phyloP scores from a whole-genome alignment of 768 basidiomycete genomes.

The Suillus paluster region DNA sequence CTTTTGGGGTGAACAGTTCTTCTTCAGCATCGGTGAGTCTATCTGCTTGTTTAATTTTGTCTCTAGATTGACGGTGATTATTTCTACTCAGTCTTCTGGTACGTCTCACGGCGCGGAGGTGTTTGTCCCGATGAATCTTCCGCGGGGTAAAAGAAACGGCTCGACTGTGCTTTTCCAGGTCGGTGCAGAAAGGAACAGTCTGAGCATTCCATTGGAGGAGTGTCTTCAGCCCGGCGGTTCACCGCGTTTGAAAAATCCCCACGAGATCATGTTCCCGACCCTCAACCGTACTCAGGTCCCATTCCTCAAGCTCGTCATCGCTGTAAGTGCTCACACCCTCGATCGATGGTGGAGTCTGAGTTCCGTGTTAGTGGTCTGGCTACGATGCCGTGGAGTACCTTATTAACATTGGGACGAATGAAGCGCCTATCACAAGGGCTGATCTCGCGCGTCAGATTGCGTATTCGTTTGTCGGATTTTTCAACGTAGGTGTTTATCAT shows the following conservation, averaged over 20 bases:
- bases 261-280: conserved; percentile 10
- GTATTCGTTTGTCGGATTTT: conserved; percentile 10
- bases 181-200: background rate
- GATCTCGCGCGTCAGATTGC: conserved; percentile 15
- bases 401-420: conserved; percentile 4
- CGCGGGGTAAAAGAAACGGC: conserved; percentile 2
- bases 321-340: conserved; percentile 1
- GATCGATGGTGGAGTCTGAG: background rate
- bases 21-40: background rate
- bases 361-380: conserved; percentile 16
- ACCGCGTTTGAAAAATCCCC: background rate
- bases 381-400: conserved; percentile 8
- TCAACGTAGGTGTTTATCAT: conserved; percentile 7
- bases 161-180: conserved; percentile 2
- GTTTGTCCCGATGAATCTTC: conserved; percentile 6
- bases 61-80: background rate
- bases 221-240: background rate
- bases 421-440: conserved; percentile 1
- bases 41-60: background rate
- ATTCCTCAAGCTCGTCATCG: conserved; percentile 1
- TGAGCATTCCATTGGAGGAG: conserved; percentile 7
- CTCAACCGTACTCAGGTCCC: background rate
- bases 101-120: background rate
- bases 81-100: background rate
- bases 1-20: background rate